Conservation (phyloP, 2,329 filamentous ascomycete genomes). For the Fusarium armeniacum region DNA sequence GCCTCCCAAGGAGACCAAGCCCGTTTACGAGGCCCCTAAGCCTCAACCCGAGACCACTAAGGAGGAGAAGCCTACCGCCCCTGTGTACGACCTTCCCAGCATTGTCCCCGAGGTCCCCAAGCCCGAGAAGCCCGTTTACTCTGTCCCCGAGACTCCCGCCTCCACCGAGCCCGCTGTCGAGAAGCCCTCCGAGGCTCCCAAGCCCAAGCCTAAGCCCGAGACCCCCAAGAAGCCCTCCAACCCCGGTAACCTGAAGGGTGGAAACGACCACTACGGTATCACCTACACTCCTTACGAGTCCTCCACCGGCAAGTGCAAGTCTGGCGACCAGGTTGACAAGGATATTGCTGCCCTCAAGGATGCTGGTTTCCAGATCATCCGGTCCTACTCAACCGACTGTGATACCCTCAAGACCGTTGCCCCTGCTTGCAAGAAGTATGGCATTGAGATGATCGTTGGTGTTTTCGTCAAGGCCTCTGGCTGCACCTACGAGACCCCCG, state of each 20-base stretch:
- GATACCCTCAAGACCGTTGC: conserved; percentile 82
- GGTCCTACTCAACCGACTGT: conserved; percentile 95
- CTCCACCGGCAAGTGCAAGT: conserved; percentile 74
- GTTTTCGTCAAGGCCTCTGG: conserved; percentile 82
- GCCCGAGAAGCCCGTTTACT: conserved; percentile 22
- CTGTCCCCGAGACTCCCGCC: conserved; percentile 21
- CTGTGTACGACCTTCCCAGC: conserved; percentile 31
- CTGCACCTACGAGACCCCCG: conserved; percentile 69
- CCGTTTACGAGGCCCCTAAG: conserved; percentile 35
- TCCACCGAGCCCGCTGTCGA: conserved; percentile 28
- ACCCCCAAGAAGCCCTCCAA: conserved; percentile 44
- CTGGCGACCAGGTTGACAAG: conserved; percentile 64
- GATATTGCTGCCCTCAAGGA: conserved; percentile 74
- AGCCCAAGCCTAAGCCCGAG: conserved; percentile 42
- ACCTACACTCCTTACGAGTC: conserved; percentile 83
- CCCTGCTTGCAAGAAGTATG: conserved; percentile 73
- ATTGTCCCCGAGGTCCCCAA: conserved; percentile 26
- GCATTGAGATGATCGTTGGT: conserved; percentile 86
- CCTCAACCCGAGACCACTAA: conserved; percentile 44
- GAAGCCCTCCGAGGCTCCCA: conserved; percentile 47
- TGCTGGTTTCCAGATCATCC: conserved; percentile 78
- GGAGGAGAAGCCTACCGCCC: conserved; percentile 31
- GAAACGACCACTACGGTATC: conserved; percentile 76
- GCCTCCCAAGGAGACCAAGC: conserved; percentile 43
- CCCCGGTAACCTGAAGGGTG: conserved; percentile 55